A percentile compares a stretch with the other conserved stretches of the same genome.
These are phyloP conservation scores for Astragalus membranaceus DNA, from an alignment of 306 rosid species.

Conservation along the genomic window DNA sequence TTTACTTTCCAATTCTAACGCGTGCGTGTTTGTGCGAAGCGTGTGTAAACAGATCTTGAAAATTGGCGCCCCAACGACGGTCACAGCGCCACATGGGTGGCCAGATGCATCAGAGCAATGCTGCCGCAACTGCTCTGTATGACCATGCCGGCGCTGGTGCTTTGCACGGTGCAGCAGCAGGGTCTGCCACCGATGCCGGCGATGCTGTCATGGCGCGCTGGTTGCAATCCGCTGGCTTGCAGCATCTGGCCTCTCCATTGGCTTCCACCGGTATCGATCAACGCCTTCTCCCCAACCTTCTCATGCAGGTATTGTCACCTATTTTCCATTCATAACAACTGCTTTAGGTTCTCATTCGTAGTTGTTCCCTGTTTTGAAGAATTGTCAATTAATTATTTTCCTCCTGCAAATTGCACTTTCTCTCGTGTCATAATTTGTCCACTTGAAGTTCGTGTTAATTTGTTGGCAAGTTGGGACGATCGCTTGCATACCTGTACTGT, in stretches of 20 bases:
- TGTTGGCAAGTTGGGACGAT: conserved; percentile 3
- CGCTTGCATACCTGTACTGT: neutral
- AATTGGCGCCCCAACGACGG: conserved; percentile 99
- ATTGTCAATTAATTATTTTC: neutral
- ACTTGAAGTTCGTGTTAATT: neutral
- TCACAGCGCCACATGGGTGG: conserved; percentile 99
- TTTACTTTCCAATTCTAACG: neutral
- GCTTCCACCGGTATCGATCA: conserved; percentile 69
- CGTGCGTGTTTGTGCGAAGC: conserved; percentile 31
- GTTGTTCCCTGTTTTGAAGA: neutral
- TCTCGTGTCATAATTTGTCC: neutral
- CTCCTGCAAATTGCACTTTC: neutral
- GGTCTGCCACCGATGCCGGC: conserved; percentile 68
- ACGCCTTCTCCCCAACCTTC: conserved; percentile 80
- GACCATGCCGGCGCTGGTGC: conserved; percentile 61
- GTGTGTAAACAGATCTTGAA: conserved; percentile 71
- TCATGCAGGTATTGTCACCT: conserved; percentile 63
- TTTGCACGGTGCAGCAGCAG: conserved; percentile 64
- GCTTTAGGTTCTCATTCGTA: neutral
- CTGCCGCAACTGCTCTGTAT: conserved; percentile 85
- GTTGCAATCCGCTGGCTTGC: conserved; percentile 98
- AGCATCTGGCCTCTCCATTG: conserved; percentile 99
- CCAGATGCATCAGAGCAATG: conserved; percentile 99
- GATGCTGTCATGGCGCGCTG: conserved; percentile 99
- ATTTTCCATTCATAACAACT: neutral